phyloP scores from a whole-genome alignment of 2,329 filamentous ascomycete genomes.

The Fusarium mangiferae region DNA sequence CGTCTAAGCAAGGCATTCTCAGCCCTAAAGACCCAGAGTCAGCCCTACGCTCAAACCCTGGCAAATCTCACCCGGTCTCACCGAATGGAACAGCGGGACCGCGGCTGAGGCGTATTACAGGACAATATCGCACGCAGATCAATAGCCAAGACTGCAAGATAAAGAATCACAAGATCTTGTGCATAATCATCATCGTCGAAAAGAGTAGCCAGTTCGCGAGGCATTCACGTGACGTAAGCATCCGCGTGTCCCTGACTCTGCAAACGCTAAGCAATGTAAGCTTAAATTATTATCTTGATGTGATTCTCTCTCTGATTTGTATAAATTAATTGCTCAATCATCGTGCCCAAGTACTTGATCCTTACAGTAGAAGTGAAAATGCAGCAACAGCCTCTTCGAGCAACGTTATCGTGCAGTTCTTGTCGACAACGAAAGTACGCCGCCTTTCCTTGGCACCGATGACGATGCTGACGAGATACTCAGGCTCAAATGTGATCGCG shows the following conservation, averaged over 20 bases:
- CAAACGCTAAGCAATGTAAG: conserved; percentile 5
- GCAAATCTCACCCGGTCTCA: not conserved
- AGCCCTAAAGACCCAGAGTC: not conserved
- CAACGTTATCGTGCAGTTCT: conserved; percentile 21
- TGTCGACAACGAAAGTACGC: conserved; percentile 21
- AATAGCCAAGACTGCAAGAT: not conserved
- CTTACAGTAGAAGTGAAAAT: accelerated
- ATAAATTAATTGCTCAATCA: not conserved
- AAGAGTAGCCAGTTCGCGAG: not conserved
- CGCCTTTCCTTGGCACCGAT: not conserved
- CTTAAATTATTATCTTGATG: conserved; percentile 7
- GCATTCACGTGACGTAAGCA: conserved; percentile 17
- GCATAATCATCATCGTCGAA: not conserved
- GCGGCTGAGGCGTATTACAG: not conserved
- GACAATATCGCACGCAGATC: not conserved
- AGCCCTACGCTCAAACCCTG: not conserved
- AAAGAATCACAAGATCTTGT: not conserved
- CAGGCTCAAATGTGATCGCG: conserved; percentile 34
- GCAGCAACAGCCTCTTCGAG: conserved; percentile 6
- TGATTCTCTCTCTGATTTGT: not conserved
- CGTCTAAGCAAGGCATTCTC: conserved; percentile 10
- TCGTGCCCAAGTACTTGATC: accelerated
- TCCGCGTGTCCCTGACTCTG: not conserved
- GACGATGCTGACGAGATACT: not conserved
- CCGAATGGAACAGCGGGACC: not conserved